Conservation (phyloP, 1,139 yeast species). For the Spathaspora sp. region DNA sequence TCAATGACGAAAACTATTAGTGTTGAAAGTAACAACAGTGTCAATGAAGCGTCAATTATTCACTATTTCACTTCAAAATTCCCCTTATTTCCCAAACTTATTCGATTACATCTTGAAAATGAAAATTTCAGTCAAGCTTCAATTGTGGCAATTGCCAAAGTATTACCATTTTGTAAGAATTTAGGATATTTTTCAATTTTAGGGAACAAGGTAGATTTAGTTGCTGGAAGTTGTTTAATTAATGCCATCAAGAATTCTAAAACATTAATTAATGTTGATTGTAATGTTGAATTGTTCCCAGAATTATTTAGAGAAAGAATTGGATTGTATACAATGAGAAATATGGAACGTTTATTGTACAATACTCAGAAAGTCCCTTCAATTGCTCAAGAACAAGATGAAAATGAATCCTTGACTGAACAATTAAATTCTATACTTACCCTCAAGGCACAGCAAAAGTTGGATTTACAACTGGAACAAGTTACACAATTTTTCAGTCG, state of each 20-base stretch:
- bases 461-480: conserved; percentile 29
- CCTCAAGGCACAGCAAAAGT: conserved; percentile 26
- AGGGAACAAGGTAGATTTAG: conserved; percentile 56
- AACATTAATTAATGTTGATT: conserved; percentile 40
- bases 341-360: conserved; percentile 53
- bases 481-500: conserved; percentile 43
- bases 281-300: conserved; percentile 40
- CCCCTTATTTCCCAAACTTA: conserved; percentile 58
- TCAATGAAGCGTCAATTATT: conserved; percentile 22
- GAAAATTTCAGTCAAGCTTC: conserved; percentile 49
- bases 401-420: conserved; percentile 30
- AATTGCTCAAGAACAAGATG: conserved; percentile 6
- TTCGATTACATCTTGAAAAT: conserved; percentile 62
- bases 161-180: conserved; percentile 58
- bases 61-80: conserved; percentile 50
- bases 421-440: conserved; percentile 36
- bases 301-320: conserved; percentile 52
- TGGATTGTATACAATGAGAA: conserved; percentile 68
- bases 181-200: conserved; percentile 58
- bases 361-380: conserved; percentile 13
- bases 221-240: conserved; percentile 38
- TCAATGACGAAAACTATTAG: conserved; percentile 1
- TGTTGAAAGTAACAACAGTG: conserved; percentile 1
- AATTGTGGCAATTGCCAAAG: conserved; percentile 57
- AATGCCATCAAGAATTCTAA: conserved; percentile 43